These are phyloP conservation scores for Neotropicomus parvogracilis DNA, from an alignment of 1,284 basidiomycete species.

Conservation along the genomic window DNA sequence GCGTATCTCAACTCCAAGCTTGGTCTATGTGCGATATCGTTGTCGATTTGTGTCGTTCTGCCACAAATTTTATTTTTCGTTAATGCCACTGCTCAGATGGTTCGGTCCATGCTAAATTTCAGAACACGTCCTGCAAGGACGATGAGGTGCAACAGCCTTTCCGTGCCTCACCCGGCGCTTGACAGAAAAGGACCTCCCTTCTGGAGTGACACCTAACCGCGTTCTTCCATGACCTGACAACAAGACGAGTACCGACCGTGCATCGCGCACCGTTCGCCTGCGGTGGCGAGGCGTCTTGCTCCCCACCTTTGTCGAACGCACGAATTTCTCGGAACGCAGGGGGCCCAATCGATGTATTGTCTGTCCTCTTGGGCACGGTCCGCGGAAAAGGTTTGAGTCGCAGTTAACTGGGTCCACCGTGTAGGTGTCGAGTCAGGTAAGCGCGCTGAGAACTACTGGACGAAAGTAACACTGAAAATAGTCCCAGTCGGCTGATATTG, in stretches of 20 bases:
- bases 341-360: not conserved
- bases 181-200: not conserved
- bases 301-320: not conserved
- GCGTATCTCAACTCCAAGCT: slow-evolving; percentile 7
- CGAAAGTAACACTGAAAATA: too few relatives aligned
- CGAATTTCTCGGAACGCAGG: not conserved
- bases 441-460: too few relatives aligned
- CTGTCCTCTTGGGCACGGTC: too few relatives aligned
- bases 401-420: too few relatives aligned
- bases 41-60: not conserved
- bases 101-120: not conserved
- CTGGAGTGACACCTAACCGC: not conserved
- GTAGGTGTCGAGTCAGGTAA: too few relatives aligned
- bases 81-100: not conserved
- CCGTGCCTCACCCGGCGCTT: too few relatives aligned
- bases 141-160: not conserved
- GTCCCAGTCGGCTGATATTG: too few relatives aligned
- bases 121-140: too few relatives aligned
- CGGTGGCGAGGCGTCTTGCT: too few relatives aligned
- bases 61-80: not conserved
- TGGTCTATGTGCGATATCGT: slow-evolving; percentile 18
- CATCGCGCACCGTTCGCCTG: not conserved
- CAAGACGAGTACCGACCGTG: not conserved
- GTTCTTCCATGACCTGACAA: not conserved
- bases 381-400: too few relatives aligned